Evolutionary conservation across 306 rosid species (phyloP).

Genomic region (Corylus heterophylla): DNA sequence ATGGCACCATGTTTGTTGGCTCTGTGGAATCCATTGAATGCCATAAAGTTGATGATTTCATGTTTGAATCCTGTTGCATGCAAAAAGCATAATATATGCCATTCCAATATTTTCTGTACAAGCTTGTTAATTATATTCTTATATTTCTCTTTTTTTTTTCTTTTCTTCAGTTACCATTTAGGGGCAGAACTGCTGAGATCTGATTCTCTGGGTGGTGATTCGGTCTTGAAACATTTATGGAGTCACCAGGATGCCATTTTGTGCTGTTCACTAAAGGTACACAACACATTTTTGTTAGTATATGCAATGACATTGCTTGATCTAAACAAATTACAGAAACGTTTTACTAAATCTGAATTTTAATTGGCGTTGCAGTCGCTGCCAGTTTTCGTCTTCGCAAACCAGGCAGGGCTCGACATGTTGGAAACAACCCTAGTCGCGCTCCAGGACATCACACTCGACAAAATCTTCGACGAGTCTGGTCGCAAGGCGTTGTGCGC

Average conservation of each 20-base stretch:
- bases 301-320: neutral
- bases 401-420: constrained; percentile 98
- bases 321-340: neutral
- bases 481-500: constrained; percentile 77
- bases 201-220: constrained; percentile 61
- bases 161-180: constrained; percentile 55
- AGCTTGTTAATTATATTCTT: constrained; percentile 1
- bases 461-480: constrained; percentile 80
- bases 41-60: neutral
- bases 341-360: neutral
- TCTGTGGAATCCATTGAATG: neutral
- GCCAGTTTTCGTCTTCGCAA: constrained; percentile 89
- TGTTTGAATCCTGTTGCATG: neutral
- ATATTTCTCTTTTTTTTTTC: neutral
- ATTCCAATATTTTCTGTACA: neutral
- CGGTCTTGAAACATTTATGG: constrained; percentile 76
- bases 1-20: neutral
- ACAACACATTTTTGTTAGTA: neutral
- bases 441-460: constrained; percentile 90
- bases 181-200: constrained; percentile 69
- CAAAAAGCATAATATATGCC: neutral
- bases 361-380: constrained; percentile 45
- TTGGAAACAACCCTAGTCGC: constrained; percentile 91
- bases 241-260: constrained; percentile 88
- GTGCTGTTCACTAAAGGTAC: constrained; percentile 87